Evolutionary conservation across 2,329 filamentous ascomycete genomes (phyloP).

Genomic region (Ophiostoma himal-ulmi): DNA sequence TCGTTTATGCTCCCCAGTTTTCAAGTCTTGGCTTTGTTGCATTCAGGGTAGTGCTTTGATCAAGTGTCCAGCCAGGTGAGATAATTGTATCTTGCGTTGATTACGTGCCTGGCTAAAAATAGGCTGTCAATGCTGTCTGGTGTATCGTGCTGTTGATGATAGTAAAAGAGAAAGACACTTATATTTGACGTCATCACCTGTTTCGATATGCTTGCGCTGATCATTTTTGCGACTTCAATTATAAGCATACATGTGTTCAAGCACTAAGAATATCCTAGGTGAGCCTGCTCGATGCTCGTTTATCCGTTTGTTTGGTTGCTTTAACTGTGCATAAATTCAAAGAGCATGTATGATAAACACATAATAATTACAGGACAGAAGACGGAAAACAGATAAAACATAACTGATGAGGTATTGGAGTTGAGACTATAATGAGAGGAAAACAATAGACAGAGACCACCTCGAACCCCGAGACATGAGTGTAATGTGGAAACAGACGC

Average conservation of each 20-base stretch:
- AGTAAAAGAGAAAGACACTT: background rate
- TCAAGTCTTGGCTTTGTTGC: background rate
- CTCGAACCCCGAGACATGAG: background rate
- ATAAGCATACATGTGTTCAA: background rate
- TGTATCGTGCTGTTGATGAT: too few species aligned
- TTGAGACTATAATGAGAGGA: background rate
- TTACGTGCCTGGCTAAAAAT: background rate
- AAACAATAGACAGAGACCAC: background rate
- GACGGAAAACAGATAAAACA: background rate
- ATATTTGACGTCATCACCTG: background rate
- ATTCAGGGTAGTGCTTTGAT: background rate
- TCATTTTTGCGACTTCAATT: background rate
- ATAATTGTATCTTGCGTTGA: background rate
- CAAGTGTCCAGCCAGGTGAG: background rate
- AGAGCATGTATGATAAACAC: background rate
- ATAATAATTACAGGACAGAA: background rate
- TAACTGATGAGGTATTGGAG: background rate
- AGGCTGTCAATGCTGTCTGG: background rate
- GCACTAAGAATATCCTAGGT: background rate
- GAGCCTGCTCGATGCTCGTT: background rate
- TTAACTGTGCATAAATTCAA: background rate
- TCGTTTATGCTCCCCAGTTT: slow-evolving; percentile 1
- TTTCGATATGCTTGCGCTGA: background rate
- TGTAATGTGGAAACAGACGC: background rate
- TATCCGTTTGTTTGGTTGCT: background rate